Evolutionary conservation across 2,329 filamentous ascomycete genomes (phyloP).

Genomic region (Microsporum canis): DNA sequence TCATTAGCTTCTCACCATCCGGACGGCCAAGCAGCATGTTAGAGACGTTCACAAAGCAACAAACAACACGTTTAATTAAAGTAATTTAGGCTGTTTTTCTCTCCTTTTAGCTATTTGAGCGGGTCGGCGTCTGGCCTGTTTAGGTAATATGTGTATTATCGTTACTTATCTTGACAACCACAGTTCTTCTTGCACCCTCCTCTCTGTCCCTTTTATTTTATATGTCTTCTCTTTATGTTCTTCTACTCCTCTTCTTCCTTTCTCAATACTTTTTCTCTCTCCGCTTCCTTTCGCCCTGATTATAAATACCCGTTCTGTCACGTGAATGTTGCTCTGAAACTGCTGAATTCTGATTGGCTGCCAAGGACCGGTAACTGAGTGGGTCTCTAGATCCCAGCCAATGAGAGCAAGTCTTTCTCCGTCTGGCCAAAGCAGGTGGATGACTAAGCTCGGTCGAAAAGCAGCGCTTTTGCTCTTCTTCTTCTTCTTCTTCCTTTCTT

Average conservation of each 20-base stretch:
- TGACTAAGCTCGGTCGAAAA: neutral
- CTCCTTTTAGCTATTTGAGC: neutral
- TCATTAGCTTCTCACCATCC: neutral
- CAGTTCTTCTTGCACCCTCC: neutral
- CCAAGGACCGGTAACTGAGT: neutral
- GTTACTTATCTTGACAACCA: neutral
- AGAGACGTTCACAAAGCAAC: neutral
- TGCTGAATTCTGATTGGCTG: neutral
- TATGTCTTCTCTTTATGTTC: neutral
- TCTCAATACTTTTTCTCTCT: neutral
- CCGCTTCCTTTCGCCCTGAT: neutral
- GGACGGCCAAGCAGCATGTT: neutral
- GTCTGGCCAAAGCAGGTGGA: neutral
- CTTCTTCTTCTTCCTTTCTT: conserved; percentile 2
- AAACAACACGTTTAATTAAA: neutral
- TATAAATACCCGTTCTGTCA: neutral
- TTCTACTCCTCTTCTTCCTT: neutral
- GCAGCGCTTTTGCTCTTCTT: neutral
- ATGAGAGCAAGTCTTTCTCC: neutral
- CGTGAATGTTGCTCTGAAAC: neutral
- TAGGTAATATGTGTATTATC: neutral
- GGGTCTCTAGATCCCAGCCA: neutral
- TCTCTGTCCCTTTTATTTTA: neutral
- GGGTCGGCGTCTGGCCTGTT: neutral
- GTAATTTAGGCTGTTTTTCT: neutral